Evolutionary conservation across 768 basidiomycete species (phyloP).

Genomic region (Mycena vitilis): DNA sequence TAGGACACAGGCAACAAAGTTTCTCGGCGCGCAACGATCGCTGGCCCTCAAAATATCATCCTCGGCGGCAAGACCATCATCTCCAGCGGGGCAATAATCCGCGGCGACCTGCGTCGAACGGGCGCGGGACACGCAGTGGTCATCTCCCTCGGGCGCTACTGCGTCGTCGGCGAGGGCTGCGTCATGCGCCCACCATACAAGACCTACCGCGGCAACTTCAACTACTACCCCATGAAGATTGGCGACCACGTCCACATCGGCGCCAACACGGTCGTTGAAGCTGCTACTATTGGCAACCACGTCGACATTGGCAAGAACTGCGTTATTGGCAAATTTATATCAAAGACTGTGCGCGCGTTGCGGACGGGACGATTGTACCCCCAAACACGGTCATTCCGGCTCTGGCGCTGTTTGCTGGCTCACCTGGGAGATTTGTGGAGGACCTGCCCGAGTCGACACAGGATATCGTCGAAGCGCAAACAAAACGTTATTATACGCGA

Average conservation of each 20-base stretch:
- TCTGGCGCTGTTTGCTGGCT: conserved; percentile 85
- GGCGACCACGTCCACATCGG: conserved; percentile 97
- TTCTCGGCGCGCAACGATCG: conserved; percentile 91
- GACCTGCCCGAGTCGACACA: conserved; percentile 95
- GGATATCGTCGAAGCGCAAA: conserved; percentile 87
- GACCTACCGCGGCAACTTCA: conserved; percentile 91
- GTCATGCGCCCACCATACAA: conserved; percentile 93
- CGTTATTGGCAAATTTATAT: conserved; percentile 96
- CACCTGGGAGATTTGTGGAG: conserved; percentile 86
- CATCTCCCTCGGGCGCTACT: conserved; percentile 93
- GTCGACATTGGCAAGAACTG: conserved; percentile 97
- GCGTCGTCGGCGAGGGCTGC: conserved; percentile 88
- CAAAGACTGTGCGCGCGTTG: conserved; percentile 93
- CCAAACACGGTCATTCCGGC: conserved; percentile 95
- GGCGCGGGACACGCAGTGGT: conserved; percentile 94
- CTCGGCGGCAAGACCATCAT: conserved; percentile 98
- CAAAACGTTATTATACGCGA: conserved; percentile 86
- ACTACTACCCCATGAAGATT: conserved; percentile 98
- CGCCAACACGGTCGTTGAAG: conserved; percentile 89
- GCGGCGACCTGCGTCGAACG: conserved; percentile 91
- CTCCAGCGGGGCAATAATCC: conserved; percentile 87
- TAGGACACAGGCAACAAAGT: conserved; percentile 98
- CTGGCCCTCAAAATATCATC: conserved; percentile 96
- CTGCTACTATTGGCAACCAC: conserved; percentile 92
- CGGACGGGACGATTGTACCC: conserved; percentile 90